These are phyloP conservation scores for Pleurotus pulmonarius DNA, from an alignment of 768 basidiomycete genomes.

Conservation along the genomic window DNA sequence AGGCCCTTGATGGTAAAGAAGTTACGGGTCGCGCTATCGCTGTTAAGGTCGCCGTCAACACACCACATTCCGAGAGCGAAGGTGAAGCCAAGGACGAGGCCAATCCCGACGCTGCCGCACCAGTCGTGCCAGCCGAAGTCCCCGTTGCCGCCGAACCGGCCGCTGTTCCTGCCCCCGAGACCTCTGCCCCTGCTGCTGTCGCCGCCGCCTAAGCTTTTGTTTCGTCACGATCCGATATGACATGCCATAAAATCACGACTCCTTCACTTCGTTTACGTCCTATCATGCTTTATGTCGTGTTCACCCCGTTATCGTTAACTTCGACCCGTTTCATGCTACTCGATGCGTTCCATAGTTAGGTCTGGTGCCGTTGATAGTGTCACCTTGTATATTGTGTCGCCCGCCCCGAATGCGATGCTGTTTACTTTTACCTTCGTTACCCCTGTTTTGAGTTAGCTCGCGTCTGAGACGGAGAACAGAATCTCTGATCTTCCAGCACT, in stretches of 20 bases:
- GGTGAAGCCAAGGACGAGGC: constrained; percentile 32
- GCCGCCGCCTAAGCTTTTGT: constrained; percentile 16
- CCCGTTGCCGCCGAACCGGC: not conserved
- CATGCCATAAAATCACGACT: constrained; percentile 9
- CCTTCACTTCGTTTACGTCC: constrained; percentile 11
- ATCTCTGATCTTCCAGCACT: constrained; percentile 8
- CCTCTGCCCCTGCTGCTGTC: constrained; percentile 6
- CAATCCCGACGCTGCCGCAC: constrained; percentile 18
- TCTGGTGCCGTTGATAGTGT: constrained; percentile 41
- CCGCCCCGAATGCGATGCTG: constrained; percentile 8
- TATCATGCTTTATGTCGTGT: constrained; percentile 6
- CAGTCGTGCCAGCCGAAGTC: constrained; percentile 4
- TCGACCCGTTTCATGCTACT: constrained; percentile 7
- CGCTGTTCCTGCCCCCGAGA: no score
- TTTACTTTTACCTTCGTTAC: constrained; percentile 16
- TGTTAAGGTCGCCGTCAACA: constrained; percentile 94
- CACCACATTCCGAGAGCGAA: constrained; percentile 56
- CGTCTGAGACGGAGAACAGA: not conserved
- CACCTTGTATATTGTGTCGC: constrained; percentile 15
- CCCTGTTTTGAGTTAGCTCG: constrained; percentile 25
- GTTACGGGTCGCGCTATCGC: constrained; percentile 82
- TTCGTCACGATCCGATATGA: not conserved
- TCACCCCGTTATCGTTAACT: constrained; percentile 7
- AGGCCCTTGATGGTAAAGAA: constrained; percentile 82
- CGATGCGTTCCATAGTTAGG: constrained; percentile 5